Base-by-base conservation (phyloP, 225 moss, liverwort and hornwort genomes). In the Lunularia cruciata region DNA sequence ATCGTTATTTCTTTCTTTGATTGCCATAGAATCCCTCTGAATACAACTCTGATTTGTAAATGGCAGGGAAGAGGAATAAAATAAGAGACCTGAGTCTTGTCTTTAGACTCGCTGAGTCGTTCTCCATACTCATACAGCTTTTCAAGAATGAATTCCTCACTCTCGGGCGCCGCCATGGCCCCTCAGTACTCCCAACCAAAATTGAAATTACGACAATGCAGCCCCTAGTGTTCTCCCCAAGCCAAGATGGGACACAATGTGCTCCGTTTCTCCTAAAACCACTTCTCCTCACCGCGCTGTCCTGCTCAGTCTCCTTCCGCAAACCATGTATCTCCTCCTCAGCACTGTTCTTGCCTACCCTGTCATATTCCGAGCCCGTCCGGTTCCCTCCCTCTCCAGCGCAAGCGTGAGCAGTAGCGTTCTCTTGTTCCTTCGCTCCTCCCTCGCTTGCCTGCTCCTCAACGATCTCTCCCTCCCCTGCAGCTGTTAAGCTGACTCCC, bases 21-120 rank as follows among this genome's bases (percentile, higher is more conserved):
- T 26, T 69, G 14, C 57, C 55, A 69, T 57, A 55, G 22, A 51
- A 42, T 57, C 39, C 40, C 39, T 51, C 16, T 40, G 53, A 53
- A 51, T 47, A 60, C 60, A 48, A 60, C 57, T 59, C 47, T 71
- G 71, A 59, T 36, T 18, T 27, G 69, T 28, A 43, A 56, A 69
- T 42, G 55, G 56, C 69, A 69, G 69, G 55, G 55, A 54, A 54
- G 58, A 3, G 47, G 51, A 55, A 39, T 30, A 59, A 49, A 72
- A 71, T 49, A 26, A 38, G 75, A 31, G 78, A 83, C 82, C 82
- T 83, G 77, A 75, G 82, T 67, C 71, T 83, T 83, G 68, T 83
- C 82, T 75, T 83, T 78, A 61, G 82, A 78, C 82, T 83, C 82
- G 75, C 82, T 78, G 75, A 83, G 82, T 37, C 82, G 82, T 72